These are phyloP conservation scores for Thermomucor indicae-seudaticae DNA, from an alignment of 371 early-diverging fungal genomes.

Conservation along the genomic window DNA sequence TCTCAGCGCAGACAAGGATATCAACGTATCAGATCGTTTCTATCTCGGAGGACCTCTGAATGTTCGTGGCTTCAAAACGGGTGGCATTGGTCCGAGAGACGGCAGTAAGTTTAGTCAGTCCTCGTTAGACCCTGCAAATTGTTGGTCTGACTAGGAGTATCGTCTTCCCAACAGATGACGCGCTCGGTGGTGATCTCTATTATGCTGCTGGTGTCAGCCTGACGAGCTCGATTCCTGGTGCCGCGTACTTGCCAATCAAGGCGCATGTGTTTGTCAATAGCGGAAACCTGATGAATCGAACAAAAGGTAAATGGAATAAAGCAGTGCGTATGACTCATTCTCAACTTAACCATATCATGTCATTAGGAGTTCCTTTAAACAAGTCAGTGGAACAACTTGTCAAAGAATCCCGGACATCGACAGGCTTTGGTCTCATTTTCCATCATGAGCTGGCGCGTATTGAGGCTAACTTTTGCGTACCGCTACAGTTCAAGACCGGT, in stretches of 20 bases:
- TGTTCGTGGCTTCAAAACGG: conserved; percentile 82
- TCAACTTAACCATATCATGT: background rate
- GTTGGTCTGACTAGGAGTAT: too few relatives aligned
- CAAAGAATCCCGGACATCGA: conserved; percentile 59
- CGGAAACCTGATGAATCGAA: conserved; percentile 62
- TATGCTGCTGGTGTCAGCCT: conserved; percentile 78
- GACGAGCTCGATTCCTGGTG: conserved; percentile 73
- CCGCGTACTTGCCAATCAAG: conserved; percentile 58
- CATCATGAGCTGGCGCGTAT: conserved; percentile 67
- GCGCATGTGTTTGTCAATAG: conserved; percentile 88
- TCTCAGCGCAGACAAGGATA: conserved; percentile 28
- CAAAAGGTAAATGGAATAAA: conserved; percentile 31
- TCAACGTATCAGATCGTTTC: conserved; percentile 79
- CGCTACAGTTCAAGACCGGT: conserved; percentile 41
- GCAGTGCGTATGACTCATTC: background rate
- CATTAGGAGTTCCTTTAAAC: conserved; percentile 6
- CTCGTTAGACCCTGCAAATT: background rate
- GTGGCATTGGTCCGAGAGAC: conserved; percentile 86
- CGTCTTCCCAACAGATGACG: conserved; percentile 62
- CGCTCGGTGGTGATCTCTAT: conserved; percentile 86
- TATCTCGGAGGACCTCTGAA: conserved; percentile 83
- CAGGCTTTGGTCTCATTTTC: conserved; percentile 79
- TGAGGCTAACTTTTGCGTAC: conserved; percentile 45
- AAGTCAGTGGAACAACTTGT: conserved; percentile 36
- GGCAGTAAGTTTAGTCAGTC: conserved; percentile 40